These are phyloP conservation scores for Jatropha podagrica DNA, from an alignment of 441 rosid species.

Conservation along the genomic window DNA sequence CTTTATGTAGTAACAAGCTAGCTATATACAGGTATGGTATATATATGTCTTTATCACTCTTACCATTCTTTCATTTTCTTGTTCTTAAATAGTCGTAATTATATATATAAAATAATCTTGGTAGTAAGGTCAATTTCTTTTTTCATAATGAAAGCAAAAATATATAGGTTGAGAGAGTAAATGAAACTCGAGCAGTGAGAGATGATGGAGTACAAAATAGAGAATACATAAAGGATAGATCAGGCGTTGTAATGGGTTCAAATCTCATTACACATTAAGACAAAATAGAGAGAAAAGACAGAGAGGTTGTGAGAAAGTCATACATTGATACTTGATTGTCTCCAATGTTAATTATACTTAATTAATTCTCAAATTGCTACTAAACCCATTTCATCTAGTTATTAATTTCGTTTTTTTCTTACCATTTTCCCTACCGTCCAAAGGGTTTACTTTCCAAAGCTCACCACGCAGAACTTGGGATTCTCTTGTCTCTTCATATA, in stretches of 20 bases:
- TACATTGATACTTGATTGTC: neutral
- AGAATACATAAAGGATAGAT: slow-evolving; percentile 3
- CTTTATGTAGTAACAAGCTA: neutral
- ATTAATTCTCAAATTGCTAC: neutral
- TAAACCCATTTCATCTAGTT: neutral
- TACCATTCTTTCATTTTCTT: neutral
- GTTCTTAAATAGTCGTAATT: neutral
- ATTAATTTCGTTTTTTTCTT: neutral
- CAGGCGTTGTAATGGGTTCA: neutral
- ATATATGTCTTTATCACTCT: neutral
- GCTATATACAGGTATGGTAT: neutral
- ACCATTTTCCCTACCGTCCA: slow-evolving; percentile 1
- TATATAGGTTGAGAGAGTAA: too few species aligned
- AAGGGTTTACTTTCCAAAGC: slow-evolving; percentile 25
- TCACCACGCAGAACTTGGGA: slow-evolving; percentile 29
- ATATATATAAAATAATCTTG: neutral
- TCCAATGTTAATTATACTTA: neutral
- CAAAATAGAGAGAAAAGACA: neutral
- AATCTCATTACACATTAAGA: neutral
- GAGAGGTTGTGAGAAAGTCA: neutral
- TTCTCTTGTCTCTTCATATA: slow-evolving; percentile 28
- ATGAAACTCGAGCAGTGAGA: too few species aligned
- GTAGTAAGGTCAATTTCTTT: neutral
- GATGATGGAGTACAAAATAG: neutral
- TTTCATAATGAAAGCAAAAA: too few species aligned